Base-by-base conservation (phyloP, 176 grass and related monocot species). In the Hsuehochloa calcarea region DNA sequence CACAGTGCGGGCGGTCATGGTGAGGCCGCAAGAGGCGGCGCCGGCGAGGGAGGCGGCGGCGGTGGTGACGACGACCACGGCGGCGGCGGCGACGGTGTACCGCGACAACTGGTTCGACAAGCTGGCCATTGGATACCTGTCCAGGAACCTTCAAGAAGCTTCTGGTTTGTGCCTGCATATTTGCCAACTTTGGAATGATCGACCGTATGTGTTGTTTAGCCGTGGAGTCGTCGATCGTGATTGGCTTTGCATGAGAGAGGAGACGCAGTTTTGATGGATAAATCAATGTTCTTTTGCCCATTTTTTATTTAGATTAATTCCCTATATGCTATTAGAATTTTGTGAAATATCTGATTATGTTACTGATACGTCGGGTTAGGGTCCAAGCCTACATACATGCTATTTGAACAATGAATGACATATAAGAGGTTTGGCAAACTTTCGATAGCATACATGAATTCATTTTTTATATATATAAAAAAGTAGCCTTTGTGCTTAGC, bases 41-140 rank as follows among this genome's bases (percentile, higher is more conserved):
- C 75, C 40, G 12, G 59, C 44, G 46, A 65, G 37, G 74, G 62
- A 64, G 70, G 5, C 37, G 14, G 20, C 65, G 0, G 49, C 72
- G 6, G 14, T 4, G 23, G 14, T 37, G 15, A n/a, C 72, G 59
- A 80, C 54, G 16, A 2, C 44, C 16, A 81, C 45, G 70, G 64
- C 58, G 7, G 82, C 54, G 20, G 2, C 44, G 20, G 78, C 38
- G 70, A 69, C 58, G 7, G 82, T 61, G 80, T 92, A 99, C 81
- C n/a, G 22, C 11, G 97, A 99, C 86, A 92, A 61, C 82, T 99
- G 97, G 92, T 88, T 96, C 77, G 90, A 99, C 74, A 92, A 72
- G 65, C 74, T 99, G 16, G 97, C 93, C 22, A 99, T 99, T 45
- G 88, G 11, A 8, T 89, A 94, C 90, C 77, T 99, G 17, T 96